phyloP scores from a whole-genome alignment of 331 rosid genomes.

The Ulmus americana region DNA sequence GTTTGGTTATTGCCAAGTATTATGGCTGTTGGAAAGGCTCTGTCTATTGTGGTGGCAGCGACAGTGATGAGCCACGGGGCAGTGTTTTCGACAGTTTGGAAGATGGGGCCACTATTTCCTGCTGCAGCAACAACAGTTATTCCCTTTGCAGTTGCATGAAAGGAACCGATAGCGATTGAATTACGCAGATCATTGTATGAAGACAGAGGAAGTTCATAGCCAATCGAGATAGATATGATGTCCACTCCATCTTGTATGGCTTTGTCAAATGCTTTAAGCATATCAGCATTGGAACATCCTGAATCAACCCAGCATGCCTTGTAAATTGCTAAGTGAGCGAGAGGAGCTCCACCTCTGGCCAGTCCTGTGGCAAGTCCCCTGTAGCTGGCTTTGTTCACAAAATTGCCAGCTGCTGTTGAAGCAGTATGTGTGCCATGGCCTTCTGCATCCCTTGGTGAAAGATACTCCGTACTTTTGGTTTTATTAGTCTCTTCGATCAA shows the following conservation, averaged over 20 bases:
- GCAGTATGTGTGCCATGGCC: slow-evolving; percentile 86
- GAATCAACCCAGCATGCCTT: slow-evolving; percentile 58
- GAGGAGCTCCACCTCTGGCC: slow-evolving; percentile 83
- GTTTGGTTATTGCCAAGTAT: slow-evolving; percentile 58
- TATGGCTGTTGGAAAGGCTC: slow-evolving; percentile 50
- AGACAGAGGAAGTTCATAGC: slow-evolving; percentile 44
- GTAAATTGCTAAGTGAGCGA: slow-evolving; percentile 69
- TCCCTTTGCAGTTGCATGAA: slow-evolving; percentile 56
- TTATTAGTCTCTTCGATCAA: slow-evolving; percentile 20
- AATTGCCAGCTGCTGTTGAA: slow-evolving; percentile 57
- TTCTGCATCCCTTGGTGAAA: slow-evolving; percentile 56
- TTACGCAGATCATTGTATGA: slow-evolving; percentile 57
- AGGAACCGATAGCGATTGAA: slow-evolving; percentile 54
- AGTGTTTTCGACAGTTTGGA: slow-evolving; percentile 54
- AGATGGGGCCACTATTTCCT: slow-evolving; percentile 61
- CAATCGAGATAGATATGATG: slow-evolving; percentile 51
- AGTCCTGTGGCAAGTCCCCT: slow-evolving; percentile 56
- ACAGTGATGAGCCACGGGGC: slow-evolving; percentile 77
- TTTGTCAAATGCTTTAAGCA: slow-evolving; percentile 68
- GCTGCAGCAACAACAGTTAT: slow-evolving; percentile 57
- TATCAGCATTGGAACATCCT: slow-evolving; percentile 53
- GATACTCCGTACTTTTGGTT: slow-evolving; percentile 31
- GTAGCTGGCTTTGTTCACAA: slow-evolving; percentile 47
- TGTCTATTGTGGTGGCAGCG: slow-evolving; percentile 68
- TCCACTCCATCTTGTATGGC: slow-evolving; percentile 75